Percentiles rank a stretch among this genome's conserved stretches.
Evolutionary conservation across 345 rosid genomes (phyloP).

Genomic region (Rhizophora apiculata): DNA sequence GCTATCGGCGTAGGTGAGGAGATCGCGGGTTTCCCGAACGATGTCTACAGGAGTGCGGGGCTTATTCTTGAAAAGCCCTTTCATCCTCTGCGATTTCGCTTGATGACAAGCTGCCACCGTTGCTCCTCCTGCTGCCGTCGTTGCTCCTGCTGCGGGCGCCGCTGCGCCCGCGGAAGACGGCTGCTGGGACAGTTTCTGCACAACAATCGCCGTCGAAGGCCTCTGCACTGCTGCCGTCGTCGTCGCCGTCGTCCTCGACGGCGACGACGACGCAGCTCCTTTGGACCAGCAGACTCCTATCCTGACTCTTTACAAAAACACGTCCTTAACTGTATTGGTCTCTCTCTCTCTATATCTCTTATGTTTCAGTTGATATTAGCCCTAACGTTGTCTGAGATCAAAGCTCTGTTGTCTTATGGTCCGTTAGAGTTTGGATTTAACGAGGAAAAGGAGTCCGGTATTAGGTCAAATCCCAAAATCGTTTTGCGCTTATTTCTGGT

Average conservation of each 20-base stretch:
- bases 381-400: not conserved
- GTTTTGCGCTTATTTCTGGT: not conserved
- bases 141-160: not conserved
- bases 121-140: not conserved
- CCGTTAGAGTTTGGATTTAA: not conserved
- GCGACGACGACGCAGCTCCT: conserved; percentile 15
- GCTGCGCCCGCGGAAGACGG: not conserved
- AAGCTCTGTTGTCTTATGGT: not conserved
- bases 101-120: not conserved
- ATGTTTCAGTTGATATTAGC: no score
- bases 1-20: conserved; percentile 50
- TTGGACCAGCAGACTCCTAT: conserved; percentile 30
- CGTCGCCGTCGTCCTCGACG: not conserved
- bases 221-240: conserved; percentile 21
- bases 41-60: conserved; percentile 82
- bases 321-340: not conserved
- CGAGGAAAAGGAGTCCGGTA: not conserved
- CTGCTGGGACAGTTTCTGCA: conserved; percentile 22
- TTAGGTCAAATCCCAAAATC: not conserved
- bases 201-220: conserved; percentile 18
- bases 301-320: conserved; percentile 3
- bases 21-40: conserved; percentile 87
- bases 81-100: conserved; percentile 50
- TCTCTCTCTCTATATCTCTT: not conserved
- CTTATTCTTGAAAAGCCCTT: conserved; percentile 82